Evolutionary conservation across 2,329 filamentous ascomycete genomes (phyloP), one percentile per base, ranked within the genome.

Genomic region (Cercospora nicotianae): DNA sequence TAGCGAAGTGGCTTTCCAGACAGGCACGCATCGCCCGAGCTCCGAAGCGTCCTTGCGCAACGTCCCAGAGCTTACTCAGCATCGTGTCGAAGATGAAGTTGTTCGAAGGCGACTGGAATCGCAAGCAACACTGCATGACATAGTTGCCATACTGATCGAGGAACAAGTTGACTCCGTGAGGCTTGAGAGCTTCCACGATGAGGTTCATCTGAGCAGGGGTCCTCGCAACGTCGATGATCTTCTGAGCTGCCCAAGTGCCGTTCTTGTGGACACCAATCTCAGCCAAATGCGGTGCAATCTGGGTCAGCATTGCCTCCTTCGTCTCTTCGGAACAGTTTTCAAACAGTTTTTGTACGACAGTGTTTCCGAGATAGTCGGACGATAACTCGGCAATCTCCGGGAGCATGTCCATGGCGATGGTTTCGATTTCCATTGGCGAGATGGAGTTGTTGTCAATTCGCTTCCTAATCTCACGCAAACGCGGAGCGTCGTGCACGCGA

Each of bases 231-330:
- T 98, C 94, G 73, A 99, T 98, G 76, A 99, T 98, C 86, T 98
- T 99, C 81, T 99, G 95, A 1, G 95, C 95, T 64, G 95, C 95
- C 95, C 95, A 99, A 1, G 95, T 99, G 70, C 95, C 95, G 76
- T 99, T 99, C 87, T 99, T 99, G 86, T 99, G 95, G 7, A 97
- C 90, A 75, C 95, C 95, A 80, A 98, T 97, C 81, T 98, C 94
- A 28, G 94, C 93, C 78, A 98, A 87, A 77, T 97, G 94, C 67
- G 94, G 94, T 2, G 91, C 89, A 75, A 99, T 96, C 77, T 94
- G 89, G 13, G 84, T 81, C 67, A 99, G 84, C 95, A 99, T 98
- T 66, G 91, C 90, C 79, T 97, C 93, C 75, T 96, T 94, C 51
- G 94, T 88, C 51, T 89, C 84, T 78, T 98, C 94, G 0, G 93